Conservation (phyloP, 257 asterid genomes). For the Linderniella brevidens region DNA sequence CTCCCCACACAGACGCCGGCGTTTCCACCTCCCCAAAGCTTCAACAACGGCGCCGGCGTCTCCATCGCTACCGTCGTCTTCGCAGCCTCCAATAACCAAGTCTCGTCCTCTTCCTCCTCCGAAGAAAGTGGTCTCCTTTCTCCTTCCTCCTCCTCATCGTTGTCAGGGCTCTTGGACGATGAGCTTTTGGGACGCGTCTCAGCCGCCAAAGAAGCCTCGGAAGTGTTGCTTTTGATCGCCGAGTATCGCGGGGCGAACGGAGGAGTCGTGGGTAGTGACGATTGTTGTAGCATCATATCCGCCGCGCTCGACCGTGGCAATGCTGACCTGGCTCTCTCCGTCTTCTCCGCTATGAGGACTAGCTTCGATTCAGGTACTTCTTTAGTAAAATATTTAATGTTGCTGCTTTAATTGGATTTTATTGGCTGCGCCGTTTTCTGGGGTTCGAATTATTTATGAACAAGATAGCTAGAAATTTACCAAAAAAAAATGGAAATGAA, state of each 20-base stretch:
- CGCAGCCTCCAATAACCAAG: slow-evolving; percentile 17
- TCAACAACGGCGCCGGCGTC: neutral
- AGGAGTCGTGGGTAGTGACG: slow-evolving; percentile 35
- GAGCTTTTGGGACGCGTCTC: slow-evolving; percentile 36
- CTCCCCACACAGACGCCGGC: too few species aligned
- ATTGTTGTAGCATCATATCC: slow-evolving; percentile 47
- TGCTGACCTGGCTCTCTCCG: slow-evolving; percentile 75
- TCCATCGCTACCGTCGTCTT: slow-evolving; percentile 2
- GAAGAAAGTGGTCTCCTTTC: slow-evolving; percentile 14
- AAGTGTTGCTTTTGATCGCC: slow-evolving; percentile 30
- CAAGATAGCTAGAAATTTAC: too few species aligned
- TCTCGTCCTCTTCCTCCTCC: slow-evolving; percentile 16
- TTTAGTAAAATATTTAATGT: neutral
- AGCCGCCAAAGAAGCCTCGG: slow-evolving; percentile 40
- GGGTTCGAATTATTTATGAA: neutral
- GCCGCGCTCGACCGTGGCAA: slow-evolving; percentile 80
- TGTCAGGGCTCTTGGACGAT: slow-evolving; percentile 29
- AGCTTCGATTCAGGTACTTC: slow-evolving; percentile 45
- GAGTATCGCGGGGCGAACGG: slow-evolving; percentile 20
- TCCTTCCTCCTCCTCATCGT: slow-evolving; percentile 1
- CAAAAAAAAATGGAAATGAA: too few species aligned
- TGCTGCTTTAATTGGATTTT: neutral
- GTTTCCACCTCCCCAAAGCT: neutral
- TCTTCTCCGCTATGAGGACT: slow-evolving; percentile 77
- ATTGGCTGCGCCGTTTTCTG: neutral